phyloP scores from a whole-genome alignment of 768 basidiomycete species.

The Russula vinacea region DNA sequence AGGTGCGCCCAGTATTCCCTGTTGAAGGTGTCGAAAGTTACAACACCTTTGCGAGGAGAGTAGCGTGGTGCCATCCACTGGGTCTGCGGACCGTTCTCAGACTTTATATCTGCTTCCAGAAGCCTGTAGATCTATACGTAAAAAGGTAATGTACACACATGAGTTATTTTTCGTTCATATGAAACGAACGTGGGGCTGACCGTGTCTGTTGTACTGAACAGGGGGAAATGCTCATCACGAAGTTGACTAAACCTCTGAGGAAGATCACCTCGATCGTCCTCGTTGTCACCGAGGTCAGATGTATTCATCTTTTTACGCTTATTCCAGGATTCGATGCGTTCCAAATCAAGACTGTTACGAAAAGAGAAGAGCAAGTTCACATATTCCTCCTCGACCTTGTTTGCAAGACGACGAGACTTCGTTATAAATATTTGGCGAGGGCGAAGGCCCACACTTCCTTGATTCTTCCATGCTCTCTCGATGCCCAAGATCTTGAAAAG shows the following conservation, averaged over 20 bases:
- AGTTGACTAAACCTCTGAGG: constrained; percentile 55
- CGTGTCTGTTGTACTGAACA: constrained; percentile 65
- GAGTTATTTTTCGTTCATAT: background rate
- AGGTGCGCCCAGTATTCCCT: constrained; percentile 59
- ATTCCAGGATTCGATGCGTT: constrained; percentile 27
- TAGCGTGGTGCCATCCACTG: too few relatives aligned
- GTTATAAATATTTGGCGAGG: constrained; percentile 72
- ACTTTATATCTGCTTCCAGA: constrained; percentile 51
- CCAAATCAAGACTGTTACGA: constrained; percentile 37
- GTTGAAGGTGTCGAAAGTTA: constrained; percentile 50
- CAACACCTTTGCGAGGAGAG: constrained; percentile 18
- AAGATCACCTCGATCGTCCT: constrained; percentile 42
- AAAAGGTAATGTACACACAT: background rate
- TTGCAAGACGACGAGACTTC: constrained; percentile 60
- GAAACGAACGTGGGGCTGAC: constrained; percentile 37
- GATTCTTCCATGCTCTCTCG: constrained; percentile 50
- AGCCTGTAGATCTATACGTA: constrained; percentile 45
- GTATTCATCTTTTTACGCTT: constrained; percentile 32
- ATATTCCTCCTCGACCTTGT: constrained; percentile 67
- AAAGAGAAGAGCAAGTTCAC: constrained; percentile 48
- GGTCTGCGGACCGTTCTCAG: background rate
- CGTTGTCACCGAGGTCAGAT: constrained; percentile 45
- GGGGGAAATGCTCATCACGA: constrained; percentile 58
- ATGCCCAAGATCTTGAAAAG: constrained; percentile 71
- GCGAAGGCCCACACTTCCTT: constrained; percentile 39